A percentile compares a stretch with the other conserved stretches of the same genome.
phyloP scores from a whole-genome alignment of 2,329 filamentous ascomycete genomes.

The Pleomassaria siparia region DNA sequence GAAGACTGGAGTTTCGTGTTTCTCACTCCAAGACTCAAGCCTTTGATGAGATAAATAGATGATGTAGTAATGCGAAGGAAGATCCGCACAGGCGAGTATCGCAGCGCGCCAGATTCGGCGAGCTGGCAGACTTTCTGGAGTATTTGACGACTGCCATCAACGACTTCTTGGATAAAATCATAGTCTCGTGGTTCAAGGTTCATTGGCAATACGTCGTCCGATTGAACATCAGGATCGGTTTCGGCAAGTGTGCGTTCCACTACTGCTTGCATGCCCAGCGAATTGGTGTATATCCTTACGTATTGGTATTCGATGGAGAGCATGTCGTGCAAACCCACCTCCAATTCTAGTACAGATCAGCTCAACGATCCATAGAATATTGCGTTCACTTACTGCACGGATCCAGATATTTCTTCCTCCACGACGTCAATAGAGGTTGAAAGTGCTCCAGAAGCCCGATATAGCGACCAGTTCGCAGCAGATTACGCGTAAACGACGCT shows the following conservation, averaged over 20 bases:
- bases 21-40: slow-evolving; percentile 52
- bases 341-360: slow-evolving; percentile 30
- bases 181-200: slow-evolving; percentile 55
- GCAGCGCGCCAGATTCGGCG: slow-evolving; percentile 49
- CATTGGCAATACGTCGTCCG: slow-evolving; percentile 44
- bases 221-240: slow-evolving; percentile 39
- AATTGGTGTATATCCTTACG: slow-evolving; percentile 48
- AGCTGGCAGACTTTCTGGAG: slow-evolving; percentile 54
- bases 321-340: slow-evolving; percentile 48
- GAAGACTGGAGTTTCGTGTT: slow-evolving; percentile 53
- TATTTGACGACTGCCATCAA: slow-evolving; percentile 56
- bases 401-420: slow-evolving; percentile 45
- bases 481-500: slow-evolving; percentile 41
- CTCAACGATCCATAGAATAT: background rate
- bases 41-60: slow-evolving; percentile 58
- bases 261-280: slow-evolving; percentile 58
- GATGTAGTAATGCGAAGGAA: slow-evolving; percentile 58
- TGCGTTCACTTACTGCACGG: slow-evolving; percentile 33
- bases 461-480: slow-evolving; percentile 53
- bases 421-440: slow-evolving; percentile 43
- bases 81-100: slow-evolving; percentile 56
- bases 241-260: slow-evolving; percentile 55
- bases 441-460: slow-evolving; percentile 53
- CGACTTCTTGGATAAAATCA: slow-evolving; percentile 58
- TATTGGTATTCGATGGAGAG: slow-evolving; percentile 57